These are phyloP conservation scores for Dendryphion nanum DNA, from an alignment of 2,329 filamentous ascomycete genomes.

Conservation along the genomic window DNA sequence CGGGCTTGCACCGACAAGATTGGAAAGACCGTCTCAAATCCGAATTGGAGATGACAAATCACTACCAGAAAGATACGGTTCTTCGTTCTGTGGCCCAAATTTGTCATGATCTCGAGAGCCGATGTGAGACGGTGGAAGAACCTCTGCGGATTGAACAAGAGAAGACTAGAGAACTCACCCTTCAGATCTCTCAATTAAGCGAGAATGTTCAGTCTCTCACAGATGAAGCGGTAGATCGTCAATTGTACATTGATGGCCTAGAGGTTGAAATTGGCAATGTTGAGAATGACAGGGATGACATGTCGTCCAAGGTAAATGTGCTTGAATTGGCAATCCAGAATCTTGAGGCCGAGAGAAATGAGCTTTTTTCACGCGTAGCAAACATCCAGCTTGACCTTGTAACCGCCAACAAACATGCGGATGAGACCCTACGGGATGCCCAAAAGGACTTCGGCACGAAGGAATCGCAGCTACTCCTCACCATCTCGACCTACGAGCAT, in stretches of 20 bases:
- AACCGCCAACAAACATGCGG: too few relatives aligned
- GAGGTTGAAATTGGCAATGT: conserved; percentile 40
- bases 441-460: conserved; percentile 21
- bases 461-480: conserved; percentile 39
- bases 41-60: conserved; percentile 40
- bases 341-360: conserved; percentile 29
- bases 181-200: conserved; percentile 30
- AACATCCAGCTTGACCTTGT: too few relatives aligned
- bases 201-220: conserved; percentile 37
- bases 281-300: conserved; percentile 38
- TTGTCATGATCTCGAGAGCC: conserved; percentile 56
- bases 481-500: conserved; percentile 19
- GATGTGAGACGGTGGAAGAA: conserved; percentile 55
- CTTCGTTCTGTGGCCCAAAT: conserved; percentile 51
- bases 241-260: conserved; percentile 36
- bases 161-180: conserved; percentile 32
- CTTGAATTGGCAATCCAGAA: conserved; percentile 21
- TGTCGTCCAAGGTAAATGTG: conserved; percentile 34
- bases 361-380: too few relatives aligned
- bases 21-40: conserved; percentile 51
- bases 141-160: conserved; percentile 50
- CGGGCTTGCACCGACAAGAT: conserved; percentile 36
- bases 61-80: conserved; percentile 47
- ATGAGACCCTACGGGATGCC: conserved; percentile 22
- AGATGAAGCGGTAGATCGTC: conserved; percentile 20